Base-by-base conservation (phyloP, 176 grass and related monocot genomes). In the Puya raimondii region DNA sequence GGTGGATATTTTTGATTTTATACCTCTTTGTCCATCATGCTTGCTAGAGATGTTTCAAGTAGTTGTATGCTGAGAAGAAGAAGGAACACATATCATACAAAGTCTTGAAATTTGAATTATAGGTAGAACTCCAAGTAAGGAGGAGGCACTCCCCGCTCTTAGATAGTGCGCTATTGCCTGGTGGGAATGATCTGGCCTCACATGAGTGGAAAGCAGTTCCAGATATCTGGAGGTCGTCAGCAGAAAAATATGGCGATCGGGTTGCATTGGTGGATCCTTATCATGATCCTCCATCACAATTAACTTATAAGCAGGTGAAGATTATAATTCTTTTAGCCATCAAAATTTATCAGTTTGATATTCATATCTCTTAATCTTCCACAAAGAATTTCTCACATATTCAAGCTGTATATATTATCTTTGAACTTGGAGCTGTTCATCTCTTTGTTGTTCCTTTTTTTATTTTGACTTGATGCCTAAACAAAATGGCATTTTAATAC, bases 171-270 rank as follows among this genome's bases (percentile, higher is more conserved):
- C 56, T 61, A 27, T 9, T 69, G 1, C 29, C 71, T 47, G 33
- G 48, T 70, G 79, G 69, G 14, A 86, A 48, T 75, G 68, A 77
- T 65, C 66, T 64, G 53, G 17, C 20, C 33, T 72, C 51, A 14
- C 65, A 75, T 65, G 88, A 96, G 9, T 96, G 92, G 88, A 83
- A 82, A 64, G 81, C 92, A 3, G 76, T 96, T 81, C 92, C 92
- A 33, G 92, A 96, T 79, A 96, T 96, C 71, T 96, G 92, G 92
- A 96, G 80, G 81, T 86, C 83, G 65, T 75, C 73, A 13, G 83
- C 92, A 53, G 80, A 96, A 76, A 91, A 89, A 66, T 91, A 85
- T 1, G 64, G 85, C 58, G 92, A 91, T 68, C 72, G 25, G 0
- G 58, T 96, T 57, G 92, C 92, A 18, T 68, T 96, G 59, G 2